These are phyloP conservation scores for Cryptococcus sp. DNA, from an alignment of 1,284 basidiomycete genomes.

Conservation along the genomic window DNA sequence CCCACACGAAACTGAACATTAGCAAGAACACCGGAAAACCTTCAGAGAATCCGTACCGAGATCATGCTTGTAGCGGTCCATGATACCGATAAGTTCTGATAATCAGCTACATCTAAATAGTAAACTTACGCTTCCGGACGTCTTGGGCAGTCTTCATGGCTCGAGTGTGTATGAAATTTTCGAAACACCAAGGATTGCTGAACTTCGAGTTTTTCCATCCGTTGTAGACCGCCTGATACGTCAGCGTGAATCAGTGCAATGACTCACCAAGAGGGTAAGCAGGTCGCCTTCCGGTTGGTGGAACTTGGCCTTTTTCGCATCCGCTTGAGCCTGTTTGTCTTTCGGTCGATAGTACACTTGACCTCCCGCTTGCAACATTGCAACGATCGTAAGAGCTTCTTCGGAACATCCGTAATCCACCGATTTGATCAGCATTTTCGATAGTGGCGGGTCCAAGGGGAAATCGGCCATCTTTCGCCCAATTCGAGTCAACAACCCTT, in stretches of 20 bases:
- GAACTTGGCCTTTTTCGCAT: slow-evolving; percentile 98
- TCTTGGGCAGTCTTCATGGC: slow-evolving; percentile 97
- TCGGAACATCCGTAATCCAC: slow-evolving; percentile 95
- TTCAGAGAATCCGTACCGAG: slow-evolving; percentile 48
- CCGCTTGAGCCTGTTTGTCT: slow-evolving; percentile 97
- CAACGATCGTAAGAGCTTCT: slow-evolving; percentile 92
- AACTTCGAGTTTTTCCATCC: slow-evolving; percentile 96
- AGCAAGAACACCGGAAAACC: background rate
- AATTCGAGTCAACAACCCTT: slow-evolving; percentile 85
- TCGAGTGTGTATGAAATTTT: slow-evolving; percentile 95
- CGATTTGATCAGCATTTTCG: slow-evolving; percentile 98
- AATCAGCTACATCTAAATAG: too few species aligned
- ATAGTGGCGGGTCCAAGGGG: slow-evolving; percentile 91
- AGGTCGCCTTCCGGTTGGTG: slow-evolving; percentile 98
- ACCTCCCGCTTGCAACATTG: slow-evolving; percentile 89
- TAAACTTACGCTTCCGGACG: slow-evolving; percentile 76
- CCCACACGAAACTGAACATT: slow-evolving; percentile 52
- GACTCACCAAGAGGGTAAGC: slow-evolving; percentile 67
- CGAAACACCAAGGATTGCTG: slow-evolving; percentile 93
- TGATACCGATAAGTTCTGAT: slow-evolving; percentile 81
- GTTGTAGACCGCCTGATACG: slow-evolving; percentile 75
- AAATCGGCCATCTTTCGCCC: slow-evolving; percentile 99
- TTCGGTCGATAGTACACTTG: slow-evolving; percentile 97
- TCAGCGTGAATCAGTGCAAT: background rate
- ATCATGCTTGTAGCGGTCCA: slow-evolving; percentile 98